These are phyloP conservation scores for Talaromyces marneffei DNA, from an alignment of 2,329 filamentous ascomycete genomes.

Conservation along the genomic window DNA sequence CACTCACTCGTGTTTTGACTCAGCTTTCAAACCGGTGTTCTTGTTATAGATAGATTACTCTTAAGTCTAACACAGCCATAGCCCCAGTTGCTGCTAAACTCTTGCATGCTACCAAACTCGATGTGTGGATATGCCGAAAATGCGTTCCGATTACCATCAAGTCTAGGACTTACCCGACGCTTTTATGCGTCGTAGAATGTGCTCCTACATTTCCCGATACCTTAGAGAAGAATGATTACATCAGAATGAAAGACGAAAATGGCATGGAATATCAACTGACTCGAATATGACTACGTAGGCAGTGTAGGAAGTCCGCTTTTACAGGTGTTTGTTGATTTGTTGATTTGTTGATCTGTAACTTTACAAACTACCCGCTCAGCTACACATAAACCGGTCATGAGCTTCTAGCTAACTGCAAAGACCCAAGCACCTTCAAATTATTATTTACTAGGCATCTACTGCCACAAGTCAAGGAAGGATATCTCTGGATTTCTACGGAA, in stretches of 20 bases:
- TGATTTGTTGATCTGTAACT: background rate
- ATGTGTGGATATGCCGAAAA: background rate
- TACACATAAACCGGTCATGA: background rate
- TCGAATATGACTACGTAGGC: background rate
- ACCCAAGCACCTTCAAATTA: background rate
- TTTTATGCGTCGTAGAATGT: background rate
- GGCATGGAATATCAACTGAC: background rate
- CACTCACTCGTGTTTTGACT: background rate
- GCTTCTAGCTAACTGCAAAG: background rate
- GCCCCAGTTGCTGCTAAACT: background rate
- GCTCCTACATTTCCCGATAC: conserved; percentile 8
- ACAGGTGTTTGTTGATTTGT: background rate
- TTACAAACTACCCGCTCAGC: background rate
- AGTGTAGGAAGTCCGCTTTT: background rate
- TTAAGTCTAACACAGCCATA: background rate
- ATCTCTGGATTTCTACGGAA: background rate
- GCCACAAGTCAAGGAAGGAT: background rate
- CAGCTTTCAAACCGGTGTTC: background rate
- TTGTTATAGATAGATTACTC: background rate
- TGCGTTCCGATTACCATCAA: background rate
- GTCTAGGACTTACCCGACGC: background rate
- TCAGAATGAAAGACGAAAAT: background rate
- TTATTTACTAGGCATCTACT: background rate
- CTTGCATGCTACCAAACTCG: background rate
- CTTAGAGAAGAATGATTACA: background rate